Evolutionary conservation across 345 rosid species (phyloP).

Genomic region (Nasturtium officinale): DNA sequence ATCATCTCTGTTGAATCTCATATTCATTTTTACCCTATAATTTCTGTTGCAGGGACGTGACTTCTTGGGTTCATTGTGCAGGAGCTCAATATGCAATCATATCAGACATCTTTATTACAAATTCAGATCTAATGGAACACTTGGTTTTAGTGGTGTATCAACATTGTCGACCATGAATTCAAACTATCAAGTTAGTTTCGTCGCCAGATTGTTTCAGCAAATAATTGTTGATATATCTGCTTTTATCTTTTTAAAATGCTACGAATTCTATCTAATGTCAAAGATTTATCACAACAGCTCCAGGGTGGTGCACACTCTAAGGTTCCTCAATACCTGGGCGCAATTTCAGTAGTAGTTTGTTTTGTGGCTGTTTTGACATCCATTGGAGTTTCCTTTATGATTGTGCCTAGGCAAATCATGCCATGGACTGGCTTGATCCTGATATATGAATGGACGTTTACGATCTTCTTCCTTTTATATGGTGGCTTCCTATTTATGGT

Average conservation of each 20-base stretch:
- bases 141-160: slow-evolving; percentile 63
- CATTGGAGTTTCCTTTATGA: slow-evolving; percentile 59
- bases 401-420: slow-evolving; percentile 83
- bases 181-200: slow-evolving; percentile 56
- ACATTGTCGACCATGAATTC: slow-evolving; percentile 53
- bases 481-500: slow-evolving; percentile 69
- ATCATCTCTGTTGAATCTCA: slow-evolving; percentile 5
- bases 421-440: slow-evolving; percentile 91
- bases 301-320: slow-evolving; percentile 51
- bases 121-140: slow-evolving; percentile 59
- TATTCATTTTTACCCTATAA: background rate
- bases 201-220: background rate
- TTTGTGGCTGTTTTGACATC: slow-evolving; percentile 56
- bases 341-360: slow-evolving; percentile 60
- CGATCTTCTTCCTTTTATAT: slow-evolving; percentile 63
- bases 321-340: slow-evolving; percentile 72
- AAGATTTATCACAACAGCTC: slow-evolving; percentile 43
- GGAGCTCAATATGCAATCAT: slow-evolving; percentile 64
- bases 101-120: slow-evolving; percentile 64
- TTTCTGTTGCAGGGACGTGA: slow-evolving; percentile 58
- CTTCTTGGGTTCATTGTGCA: slow-evolving; percentile 48
- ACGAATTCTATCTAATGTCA: background rate
- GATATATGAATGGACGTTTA: slow-evolving; percentile 85
- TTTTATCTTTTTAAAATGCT: background rate
- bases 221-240: background rate